Base-by-base conservation (phyloP, 1,284 basidiomycete genomes). In the Leccinum angustisporum region DNA sequence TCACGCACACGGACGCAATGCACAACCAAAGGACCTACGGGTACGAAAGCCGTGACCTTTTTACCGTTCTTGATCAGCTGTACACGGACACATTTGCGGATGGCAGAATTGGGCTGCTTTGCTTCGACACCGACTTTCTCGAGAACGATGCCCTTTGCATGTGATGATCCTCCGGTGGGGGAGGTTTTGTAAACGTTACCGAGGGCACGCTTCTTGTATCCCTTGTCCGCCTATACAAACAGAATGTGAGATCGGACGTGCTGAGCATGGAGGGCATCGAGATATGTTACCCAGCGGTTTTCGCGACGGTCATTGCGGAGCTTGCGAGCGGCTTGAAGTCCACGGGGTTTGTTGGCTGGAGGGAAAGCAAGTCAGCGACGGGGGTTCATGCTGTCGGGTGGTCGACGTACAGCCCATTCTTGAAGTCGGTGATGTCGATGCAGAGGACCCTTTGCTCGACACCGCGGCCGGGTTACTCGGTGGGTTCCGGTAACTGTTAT, bases 51-150 rank as follows among this genome's bases (percentile, higher is more conserved):
- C 65, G 95, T 96, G 76, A 96, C 95, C 82, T 99, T 98, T 92
- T 99, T 99, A 75, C 97, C 97, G 85, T 99, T 99, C 89, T 99
- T 99, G 82, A 99, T 99, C 74, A 99, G 87, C 78, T 99, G 97
- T 66, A 99, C 97, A 84, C 97, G 94, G 71, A 99, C 97, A 86
- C 97, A 99, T 82, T 99, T 99, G 81, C 97, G 95, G 80, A 99
- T 98, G 78, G 97, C 97, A 77, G 97, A 99, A 88, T 99, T 99
- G 82, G 97, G 97, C 79, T 97, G 94, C 83, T 97, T 97, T 74
- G 94, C 95, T 80, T 93, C 91, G 67, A 94, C 90, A 70, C 91
- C 90, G 68, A 96, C 92, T 86, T 99, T 99, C 85, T 99, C 97
- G 67, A 99, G 91, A 67, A 99, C 97, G 77, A 99, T 99, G 72